Conservation (phyloP, 2,329 filamentous ascomycete genomes). For the Trichoderma atrobrunneum region DNA sequence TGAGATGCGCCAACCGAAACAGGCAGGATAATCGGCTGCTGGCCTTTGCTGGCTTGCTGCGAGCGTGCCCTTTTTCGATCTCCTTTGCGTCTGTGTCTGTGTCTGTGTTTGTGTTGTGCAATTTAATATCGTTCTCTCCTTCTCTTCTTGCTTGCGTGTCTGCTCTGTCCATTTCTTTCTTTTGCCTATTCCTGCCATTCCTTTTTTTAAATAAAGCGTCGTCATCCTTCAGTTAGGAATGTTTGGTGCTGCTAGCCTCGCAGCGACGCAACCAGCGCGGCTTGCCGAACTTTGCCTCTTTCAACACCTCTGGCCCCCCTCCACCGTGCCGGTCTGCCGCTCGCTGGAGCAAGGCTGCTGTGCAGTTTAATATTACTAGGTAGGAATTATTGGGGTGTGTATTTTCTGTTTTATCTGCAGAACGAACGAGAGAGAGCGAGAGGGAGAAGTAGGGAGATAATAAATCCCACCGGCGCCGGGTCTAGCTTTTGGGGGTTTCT, state of each 20-base stretch:
- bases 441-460: background rate
- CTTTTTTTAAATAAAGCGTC: background rate
- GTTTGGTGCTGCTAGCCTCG: constrained; percentile 3
- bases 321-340: constrained; percentile 16
- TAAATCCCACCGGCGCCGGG: constrained; percentile 1
- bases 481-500: background rate
- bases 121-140: background rate
- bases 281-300: constrained; percentile 6
- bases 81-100: background rate
- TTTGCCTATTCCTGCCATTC: background rate
- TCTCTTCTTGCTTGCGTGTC: background rate
- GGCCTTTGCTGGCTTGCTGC: background rate
- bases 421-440: background rate
- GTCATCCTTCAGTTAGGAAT: background rate
- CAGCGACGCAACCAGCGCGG: constrained; percentile 3
- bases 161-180: too few relatives aligned
- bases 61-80: background rate
- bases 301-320: constrained; percentile 7
- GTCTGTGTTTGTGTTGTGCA: background rate
- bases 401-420: background rate
- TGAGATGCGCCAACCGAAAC: background rate
- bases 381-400: background rate
- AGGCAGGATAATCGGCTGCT: background rate
- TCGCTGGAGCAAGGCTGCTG: constrained; percentile 12
- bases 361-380: constrained; percentile 1